A percentile compares a stretch with the other conserved stretches of the same genome.
These are phyloP conservation scores for Ogataea polymorpha DNA, from an alignment of 805 yeast genomes.

Conservation along the genomic window DNA sequence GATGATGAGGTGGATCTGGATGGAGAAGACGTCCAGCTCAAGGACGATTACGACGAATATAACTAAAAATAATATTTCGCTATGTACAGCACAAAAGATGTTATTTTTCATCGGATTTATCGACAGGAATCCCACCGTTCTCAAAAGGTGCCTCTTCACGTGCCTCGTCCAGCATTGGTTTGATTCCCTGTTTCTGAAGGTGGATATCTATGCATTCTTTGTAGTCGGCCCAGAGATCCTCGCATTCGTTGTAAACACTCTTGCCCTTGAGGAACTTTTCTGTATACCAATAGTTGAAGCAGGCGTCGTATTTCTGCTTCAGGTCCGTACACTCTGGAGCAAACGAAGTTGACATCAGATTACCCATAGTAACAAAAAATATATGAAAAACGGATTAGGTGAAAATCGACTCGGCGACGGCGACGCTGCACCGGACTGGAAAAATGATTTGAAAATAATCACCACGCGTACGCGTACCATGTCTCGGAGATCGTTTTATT, in stretches of 20 bases:
- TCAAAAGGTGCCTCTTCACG: slow-evolving; percentile 87
- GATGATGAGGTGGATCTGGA: slow-evolving; percentile 20
- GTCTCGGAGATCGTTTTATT: slow-evolving; percentile 31
- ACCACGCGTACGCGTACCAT: slow-evolving; percentile 11
- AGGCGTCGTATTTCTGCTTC: slow-evolving; percentile 83
- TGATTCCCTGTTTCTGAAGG: slow-evolving; percentile 69
- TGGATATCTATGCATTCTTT: slow-evolving; percentile 80
- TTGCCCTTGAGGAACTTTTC: slow-evolving; percentile 72
- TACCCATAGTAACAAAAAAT: slow-evolving; percentile 48
- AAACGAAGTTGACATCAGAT: slow-evolving; percentile 77
- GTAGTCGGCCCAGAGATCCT: slow-evolving; percentile 83
- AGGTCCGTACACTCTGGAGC: slow-evolving; percentile 95
- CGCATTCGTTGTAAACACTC: slow-evolving; percentile 78
- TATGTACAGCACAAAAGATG: slow-evolving; percentile 9
- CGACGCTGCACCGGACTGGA: slow-evolving; percentile 1
- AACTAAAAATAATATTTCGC: slow-evolving; percentile 12
- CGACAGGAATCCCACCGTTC: slow-evolving; percentile 49
- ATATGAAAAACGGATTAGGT: neutral
- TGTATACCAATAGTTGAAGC: slow-evolving; percentile 94
- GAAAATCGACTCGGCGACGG: slow-evolving; percentile 4
- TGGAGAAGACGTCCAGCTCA: neutral
- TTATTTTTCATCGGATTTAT: slow-evolving; percentile 9
- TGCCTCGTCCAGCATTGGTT: slow-evolving; percentile 83
- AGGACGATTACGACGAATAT: slow-evolving; percentile 33
- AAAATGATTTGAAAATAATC: slow-evolving; percentile 1